Base-by-base conservation (phyloP, 257 asterid species). In the Buddleja alternifolia region DNA sequence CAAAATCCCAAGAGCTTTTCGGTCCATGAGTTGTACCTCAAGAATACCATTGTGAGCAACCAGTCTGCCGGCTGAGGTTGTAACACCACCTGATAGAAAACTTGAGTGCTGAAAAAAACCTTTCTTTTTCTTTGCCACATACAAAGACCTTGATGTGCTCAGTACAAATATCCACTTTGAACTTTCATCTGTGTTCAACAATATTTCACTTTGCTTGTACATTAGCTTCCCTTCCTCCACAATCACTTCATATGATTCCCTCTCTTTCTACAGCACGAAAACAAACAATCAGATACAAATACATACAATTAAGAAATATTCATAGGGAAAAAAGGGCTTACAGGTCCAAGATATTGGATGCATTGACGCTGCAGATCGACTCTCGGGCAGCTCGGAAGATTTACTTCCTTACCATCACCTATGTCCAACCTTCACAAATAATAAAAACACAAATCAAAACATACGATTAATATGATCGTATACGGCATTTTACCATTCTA, bases 91-190 rank as follows among this genome's bases (percentile, higher is more conserved):
- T 0, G 88, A 75, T 1, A 84, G 65, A 51, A 84, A 87, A 70
- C 89, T 87, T 5, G 90, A 87, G 60, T 87, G 94, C 61, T 87
- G 90, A 56, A 87, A 87, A 21, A 20, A 41, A 8, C 88, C 94
- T 57, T 87, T 87, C 72, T 67, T 84, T 41, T 87, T 84, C 73
- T 62, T 75, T 60, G 78, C 90, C 17, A 84, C 82, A 6, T 87
- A 87, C 40, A 82, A 77, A 45, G 52, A 36, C 50, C 89, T 81
- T 2, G 86, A 66, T 0, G 93, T 80, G 78, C 96, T 88, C 0
- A 88, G 86, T 21, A 88, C 91, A 34, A 88, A 88, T 23, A 88
- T 88, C 96, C 96, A 88, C 79, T 88, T 84, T 0, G 84, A 81
- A 7, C 75, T 54, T 70, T 81, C 86, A 23, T 40, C 75, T 16